phyloP scores from a whole-genome alignment of 768 basidiomycete genomes.

The Agrocybe pediades region DNA sequence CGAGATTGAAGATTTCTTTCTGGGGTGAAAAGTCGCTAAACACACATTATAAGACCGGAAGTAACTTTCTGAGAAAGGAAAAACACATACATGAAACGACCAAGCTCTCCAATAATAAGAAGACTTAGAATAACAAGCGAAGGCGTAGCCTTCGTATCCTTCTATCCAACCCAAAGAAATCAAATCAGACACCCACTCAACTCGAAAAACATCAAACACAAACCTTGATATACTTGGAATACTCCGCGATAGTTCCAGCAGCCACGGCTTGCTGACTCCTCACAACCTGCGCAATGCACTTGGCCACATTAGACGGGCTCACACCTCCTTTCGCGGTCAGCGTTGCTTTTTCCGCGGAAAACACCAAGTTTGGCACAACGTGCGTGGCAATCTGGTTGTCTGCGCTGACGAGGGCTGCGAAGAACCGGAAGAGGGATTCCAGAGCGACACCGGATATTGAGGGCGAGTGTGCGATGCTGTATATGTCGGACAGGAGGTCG shows the following conservation, averaged over 20 bases:
- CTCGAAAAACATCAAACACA: slow-evolving; percentile 8
- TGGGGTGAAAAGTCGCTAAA: slow-evolving; percentile 87
- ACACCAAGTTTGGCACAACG: slow-evolving; percentile 75
- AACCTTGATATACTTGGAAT: slow-evolving; percentile 81
- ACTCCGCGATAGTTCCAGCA: slow-evolving; percentile 83
- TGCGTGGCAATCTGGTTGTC: slow-evolving; percentile 84
- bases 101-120: slow-evolving; percentile 90
- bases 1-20: slow-evolving; percentile 72
- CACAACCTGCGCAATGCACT: slow-evolving; percentile 84
- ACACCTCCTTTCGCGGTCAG: slow-evolving; percentile 57
- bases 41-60: slow-evolving; percentile 4
- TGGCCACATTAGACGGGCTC: slow-evolving; percentile 74
- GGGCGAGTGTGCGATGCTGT: slow-evolving; percentile 75
- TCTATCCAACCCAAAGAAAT: slow-evolving; percentile 26
- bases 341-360: slow-evolving; percentile 64
- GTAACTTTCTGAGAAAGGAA: background rate
- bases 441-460: slow-evolving; percentile 75
- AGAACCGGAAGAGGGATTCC: slow-evolving; percentile 84
- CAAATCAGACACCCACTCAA: slow-evolving; percentile 1
- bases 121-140: slow-evolving; percentile 79
- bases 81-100: slow-evolving; percentile 72
- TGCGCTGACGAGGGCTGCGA: slow-evolving; percentile 77
- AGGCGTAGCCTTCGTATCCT: slow-evolving; percentile 62
- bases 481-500: slow-evolving; percentile 67
- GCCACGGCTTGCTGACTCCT: slow-evolving; percentile 69